Conservation (phyloP, 179 eudicot species). For the Silene coronaria region DNA sequence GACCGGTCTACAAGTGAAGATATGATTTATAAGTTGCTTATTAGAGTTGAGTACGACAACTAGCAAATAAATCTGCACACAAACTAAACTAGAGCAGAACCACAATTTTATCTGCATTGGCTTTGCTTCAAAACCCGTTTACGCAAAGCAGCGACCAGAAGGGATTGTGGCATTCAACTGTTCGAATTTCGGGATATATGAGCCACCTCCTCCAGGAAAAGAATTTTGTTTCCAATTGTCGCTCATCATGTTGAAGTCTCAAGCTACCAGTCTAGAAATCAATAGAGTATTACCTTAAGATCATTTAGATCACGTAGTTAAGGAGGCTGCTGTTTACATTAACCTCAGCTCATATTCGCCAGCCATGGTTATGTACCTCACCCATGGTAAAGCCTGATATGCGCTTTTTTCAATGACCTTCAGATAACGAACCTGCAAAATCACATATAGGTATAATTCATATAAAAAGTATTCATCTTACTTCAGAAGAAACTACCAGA, state of each 20-base stretch:
- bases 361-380: conserved; percentile 78
- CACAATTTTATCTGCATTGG: neutral
- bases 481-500: neutral
- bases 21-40: neutral
- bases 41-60: neutral
- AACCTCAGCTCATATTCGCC: conserved; percentile 81
- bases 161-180: neutral
- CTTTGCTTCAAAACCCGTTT: conserved; percentile 12
- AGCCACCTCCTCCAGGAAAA: neutral
- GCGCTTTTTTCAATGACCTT: conserved; percentile 85
- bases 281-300: neutral
- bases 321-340: conserved; percentile 22
- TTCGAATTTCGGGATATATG: neutral
- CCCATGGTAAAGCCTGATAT: conserved; percentile 90
- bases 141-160: conserved; percentile 8
- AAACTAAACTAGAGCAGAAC: neutral
- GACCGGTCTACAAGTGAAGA: neutral
- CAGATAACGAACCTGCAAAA: conserved; percentile 71
- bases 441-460: neutral
- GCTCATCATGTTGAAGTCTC: conserved; percentile 12
- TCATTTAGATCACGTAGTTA: conserved; percentile 11
- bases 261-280: neutral
- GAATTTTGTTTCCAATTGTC: conserved; percentile 1
- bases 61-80: conserved; percentile 21
- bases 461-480: neutral